Conservation (phyloP, 1,284 basidiomycete species). For the Sporisorium iseilematis-ciliati region DNA sequence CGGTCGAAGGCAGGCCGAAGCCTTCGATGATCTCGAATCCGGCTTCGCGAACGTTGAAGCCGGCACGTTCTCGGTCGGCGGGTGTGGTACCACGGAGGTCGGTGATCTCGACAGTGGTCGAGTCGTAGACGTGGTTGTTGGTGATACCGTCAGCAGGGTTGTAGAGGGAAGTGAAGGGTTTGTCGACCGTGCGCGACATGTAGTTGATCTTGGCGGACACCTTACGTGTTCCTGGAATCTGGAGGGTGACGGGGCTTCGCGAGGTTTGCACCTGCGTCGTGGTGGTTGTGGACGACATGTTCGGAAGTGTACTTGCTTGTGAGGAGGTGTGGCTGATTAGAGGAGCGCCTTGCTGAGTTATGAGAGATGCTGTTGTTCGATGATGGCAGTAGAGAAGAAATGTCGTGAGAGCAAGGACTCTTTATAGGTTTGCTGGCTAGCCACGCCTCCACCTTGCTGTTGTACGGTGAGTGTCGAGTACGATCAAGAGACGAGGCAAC, state of each 20-base stretch:
- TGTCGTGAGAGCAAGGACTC: not conserved
- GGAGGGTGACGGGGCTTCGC: slow-evolving; percentile 21
- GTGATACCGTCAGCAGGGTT: slow-evolving; percentile 30
- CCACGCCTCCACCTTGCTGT: not conserved
- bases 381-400: not conserved
- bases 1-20: slow-evolving; percentile 38
- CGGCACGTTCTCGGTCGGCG: slow-evolving; percentile 27
- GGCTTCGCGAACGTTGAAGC: slow-evolving; percentile 47
- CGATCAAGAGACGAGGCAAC: no score
- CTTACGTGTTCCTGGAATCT: slow-evolving; percentile 35
- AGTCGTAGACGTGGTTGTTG: slow-evolving; percentile 48
- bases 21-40: slow-evolving; percentile 59
- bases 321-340: not conserved
- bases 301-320: not conserved
- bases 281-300: slow-evolving; percentile 33
- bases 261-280: slow-evolving; percentile 15
- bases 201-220: slow-evolving; percentile 56
- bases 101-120: slow-evolving; percentile 42
- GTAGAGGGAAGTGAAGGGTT: slow-evolving; percentile 46
- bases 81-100: slow-evolving; percentile 43
- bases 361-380: not conserved
- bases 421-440: not conserved
- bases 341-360: not conserved
- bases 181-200: slow-evolving; percentile 46
- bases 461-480: not conserved